Evolutionary conservation across 371 early-diverging fungal genomes (phyloP).

Genomic region (Basidiobolus heterosporus): DNA sequence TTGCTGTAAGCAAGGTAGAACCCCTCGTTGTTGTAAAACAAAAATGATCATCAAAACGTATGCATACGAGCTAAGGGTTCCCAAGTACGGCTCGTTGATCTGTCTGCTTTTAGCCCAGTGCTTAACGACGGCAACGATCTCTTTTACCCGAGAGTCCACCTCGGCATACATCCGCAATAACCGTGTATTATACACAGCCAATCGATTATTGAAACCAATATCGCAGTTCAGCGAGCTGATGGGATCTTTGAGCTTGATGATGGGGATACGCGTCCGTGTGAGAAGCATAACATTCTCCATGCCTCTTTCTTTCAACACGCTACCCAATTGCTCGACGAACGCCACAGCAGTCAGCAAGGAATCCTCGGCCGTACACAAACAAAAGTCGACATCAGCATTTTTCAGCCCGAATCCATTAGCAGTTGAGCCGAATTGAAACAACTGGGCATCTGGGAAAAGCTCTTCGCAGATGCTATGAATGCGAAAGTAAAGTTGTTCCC

Average conservation of each 20-base stretch:
- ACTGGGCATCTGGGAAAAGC: slow-evolving; percentile 1
- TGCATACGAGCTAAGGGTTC: slow-evolving; percentile 9
- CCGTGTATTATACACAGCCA: slow-evolving; percentile 57
- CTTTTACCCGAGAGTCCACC: slow-evolving; percentile 53
- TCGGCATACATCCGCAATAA: slow-evolving; percentile 52
- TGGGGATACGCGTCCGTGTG: slow-evolving; percentile 22
- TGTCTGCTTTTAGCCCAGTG: slow-evolving; percentile 56
- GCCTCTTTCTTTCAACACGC: slow-evolving; percentile 10
- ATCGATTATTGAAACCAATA: slow-evolving; percentile 58
- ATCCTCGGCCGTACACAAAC: slow-evolving; percentile 8
- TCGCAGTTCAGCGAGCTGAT: slow-evolving; percentile 40
- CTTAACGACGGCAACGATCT: slow-evolving; percentile 50
- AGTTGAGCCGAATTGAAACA: slow-evolving; percentile 15
- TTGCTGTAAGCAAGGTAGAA: slow-evolving; percentile 15
- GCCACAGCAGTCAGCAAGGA: slow-evolving; percentile 11
- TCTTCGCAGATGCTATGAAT: no score
- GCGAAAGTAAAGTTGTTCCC: no score
- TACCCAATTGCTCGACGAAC: slow-evolving; percentile 17
- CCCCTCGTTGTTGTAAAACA: slow-evolving; percentile 31
- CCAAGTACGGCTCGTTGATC: slow-evolving; percentile 38
- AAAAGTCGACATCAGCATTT: slow-evolving; percentile 21
- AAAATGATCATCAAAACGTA: slow-evolving; percentile 64
- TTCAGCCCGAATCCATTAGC: slow-evolving; percentile 18
- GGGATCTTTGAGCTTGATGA: slow-evolving; percentile 21
- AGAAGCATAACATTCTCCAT: slow-evolving; percentile 15